These are phyloP conservation scores for Nitzschia inconspicua DNA, from an alignment of 108 stramenopile species.

Conservation along the genomic window DNA sequence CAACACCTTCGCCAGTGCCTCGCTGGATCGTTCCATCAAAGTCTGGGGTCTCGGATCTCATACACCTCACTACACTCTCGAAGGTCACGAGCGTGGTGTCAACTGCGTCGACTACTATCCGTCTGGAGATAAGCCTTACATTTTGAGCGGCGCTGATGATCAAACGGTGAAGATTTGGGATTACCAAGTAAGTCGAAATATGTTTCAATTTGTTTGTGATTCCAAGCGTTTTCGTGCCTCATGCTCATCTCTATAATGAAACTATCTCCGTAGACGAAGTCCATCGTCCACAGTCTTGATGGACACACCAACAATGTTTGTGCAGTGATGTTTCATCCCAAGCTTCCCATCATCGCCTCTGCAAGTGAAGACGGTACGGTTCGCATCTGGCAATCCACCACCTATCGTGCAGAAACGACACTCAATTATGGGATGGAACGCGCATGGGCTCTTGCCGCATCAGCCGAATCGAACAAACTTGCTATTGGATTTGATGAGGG, in stretches of 20 bases:
- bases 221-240: not conserved
- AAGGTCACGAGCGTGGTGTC: conserved; percentile 98
- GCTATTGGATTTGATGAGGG: conserved; percentile 99
- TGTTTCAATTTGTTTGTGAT: not conserved
- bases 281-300: conserved; percentile 94
- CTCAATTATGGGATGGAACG: conserved; percentile 99
- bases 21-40: conserved; percentile 95
- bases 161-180: conserved; percentile 97
- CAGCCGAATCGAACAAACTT: conserved; percentile 91
- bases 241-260: conserved; percentile 1
- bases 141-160: conserved; percentile 97
- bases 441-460: conserved; percentile 95
- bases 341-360: conserved; percentile 94
- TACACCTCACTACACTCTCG: conserved; percentile 94
- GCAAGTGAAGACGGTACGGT: conserved; percentile 99
- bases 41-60: conserved; percentile 94
- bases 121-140: conserved; percentile 98
- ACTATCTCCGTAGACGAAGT: conserved; percentile 79
- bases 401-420: conserved; percentile 97
- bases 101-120: conserved; percentile 99
- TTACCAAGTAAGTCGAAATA: conserved; percentile 56
- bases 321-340: conserved; percentile 97
- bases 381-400: conserved; percentile 96
- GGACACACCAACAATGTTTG: conserved; percentile 98
- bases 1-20: conserved; percentile 97